A percentile compares a stretch with the other conserved stretches of the same genome.
Evolutionary conservation across 257 asterid genomes (phyloP).

Genomic region (Henckelia pumila): DNA sequence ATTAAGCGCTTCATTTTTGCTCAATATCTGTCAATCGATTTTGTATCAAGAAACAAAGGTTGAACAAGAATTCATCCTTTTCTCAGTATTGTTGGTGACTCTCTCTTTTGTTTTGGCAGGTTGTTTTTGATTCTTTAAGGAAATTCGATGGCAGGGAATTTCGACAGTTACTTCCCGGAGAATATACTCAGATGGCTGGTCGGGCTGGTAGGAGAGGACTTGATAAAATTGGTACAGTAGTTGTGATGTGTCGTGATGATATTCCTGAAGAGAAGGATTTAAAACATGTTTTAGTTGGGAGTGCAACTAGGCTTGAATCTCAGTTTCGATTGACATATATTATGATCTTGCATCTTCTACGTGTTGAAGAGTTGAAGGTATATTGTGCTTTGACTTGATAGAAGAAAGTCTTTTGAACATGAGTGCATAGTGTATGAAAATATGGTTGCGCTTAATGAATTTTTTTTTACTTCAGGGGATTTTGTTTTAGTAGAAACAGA

Average conservation of each 20-base stretch:
- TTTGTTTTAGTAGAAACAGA: too few relatives aligned
- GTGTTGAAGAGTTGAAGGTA: slow-evolving; percentile 98
- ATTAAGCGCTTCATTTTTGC: background rate
- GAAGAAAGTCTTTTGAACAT: slow-evolving; percentile 10
- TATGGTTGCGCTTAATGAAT: too few relatives aligned
- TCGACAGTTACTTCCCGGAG: slow-evolving; percentile 93
- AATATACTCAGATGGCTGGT: slow-evolving; percentile 99
- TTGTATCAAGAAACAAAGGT: slow-evolving; percentile 16
- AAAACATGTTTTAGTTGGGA: slow-evolving; percentile 79
- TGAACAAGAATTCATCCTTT: slow-evolving; percentile 18
- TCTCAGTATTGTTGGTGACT: slow-evolving; percentile 16
- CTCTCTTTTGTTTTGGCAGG: slow-evolving; percentile 51
- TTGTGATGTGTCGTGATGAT: slow-evolving; percentile 91
- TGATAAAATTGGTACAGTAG: slow-evolving; percentile 91
- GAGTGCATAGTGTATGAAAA: slow-evolving; percentile 19
- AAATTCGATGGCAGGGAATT: slow-evolving; percentile 94
- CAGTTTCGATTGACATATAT: slow-evolving; percentile 96
- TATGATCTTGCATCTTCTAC: slow-evolving; percentile 97
- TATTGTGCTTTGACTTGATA: slow-evolving; percentile 24
- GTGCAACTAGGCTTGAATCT: slow-evolving; percentile 86
- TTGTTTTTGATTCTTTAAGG: slow-evolving; percentile 85
- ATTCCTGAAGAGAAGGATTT: slow-evolving; percentile 82
- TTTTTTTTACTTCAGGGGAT: too few relatives aligned
- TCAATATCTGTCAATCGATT: background rate
- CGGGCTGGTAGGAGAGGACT: slow-evolving; percentile 99